Evolutionary conservation across 2,329 filamentous ascomycete species (phyloP).

Genomic region (Chalara sp.): DNA sequence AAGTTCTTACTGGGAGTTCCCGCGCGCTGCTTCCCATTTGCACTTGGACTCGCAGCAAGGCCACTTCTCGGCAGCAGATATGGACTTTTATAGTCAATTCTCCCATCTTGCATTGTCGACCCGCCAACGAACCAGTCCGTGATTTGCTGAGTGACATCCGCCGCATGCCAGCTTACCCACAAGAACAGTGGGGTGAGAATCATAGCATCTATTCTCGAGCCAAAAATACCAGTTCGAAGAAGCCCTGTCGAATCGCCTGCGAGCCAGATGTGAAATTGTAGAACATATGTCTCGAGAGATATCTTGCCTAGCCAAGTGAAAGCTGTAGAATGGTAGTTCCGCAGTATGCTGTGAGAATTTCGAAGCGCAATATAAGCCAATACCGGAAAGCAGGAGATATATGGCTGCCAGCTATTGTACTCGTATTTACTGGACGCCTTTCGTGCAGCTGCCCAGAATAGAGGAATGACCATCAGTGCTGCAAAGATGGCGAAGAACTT

Average conservation of each 20-base stretch:
- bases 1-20: constrained; percentile 4
- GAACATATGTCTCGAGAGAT: constrained; percentile 51
- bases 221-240: constrained; percentile 30
- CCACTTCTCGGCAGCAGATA: too few species aligned
- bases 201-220: constrained; percentile 30
- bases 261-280: constrained; percentile 57
- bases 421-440: constrained; percentile 29
- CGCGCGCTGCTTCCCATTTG: not conserved
- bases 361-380: constrained; percentile 45
- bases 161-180: constrained; percentile 32
- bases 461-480: constrained; percentile 14
- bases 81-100: too few species aligned
- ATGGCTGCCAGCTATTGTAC: constrained; percentile 46
- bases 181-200: constrained; percentile 36
- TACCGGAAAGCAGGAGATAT: constrained; percentile 47
- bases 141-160: constrained; percentile 30
- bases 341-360: constrained; percentile 36
- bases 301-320: constrained; percentile 49
- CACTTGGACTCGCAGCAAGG: too few species aligned
- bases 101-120: not conserved
- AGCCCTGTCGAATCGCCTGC: constrained; percentile 49
- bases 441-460: constrained; percentile 16
- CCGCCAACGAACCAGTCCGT: constrained; percentile 31
- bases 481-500: constrained; percentile 10
- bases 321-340: constrained; percentile 36